Conservation (phyloP, 2,329 filamentous ascomycete genomes). For the Sclerotiophoma versabilis region DNA sequence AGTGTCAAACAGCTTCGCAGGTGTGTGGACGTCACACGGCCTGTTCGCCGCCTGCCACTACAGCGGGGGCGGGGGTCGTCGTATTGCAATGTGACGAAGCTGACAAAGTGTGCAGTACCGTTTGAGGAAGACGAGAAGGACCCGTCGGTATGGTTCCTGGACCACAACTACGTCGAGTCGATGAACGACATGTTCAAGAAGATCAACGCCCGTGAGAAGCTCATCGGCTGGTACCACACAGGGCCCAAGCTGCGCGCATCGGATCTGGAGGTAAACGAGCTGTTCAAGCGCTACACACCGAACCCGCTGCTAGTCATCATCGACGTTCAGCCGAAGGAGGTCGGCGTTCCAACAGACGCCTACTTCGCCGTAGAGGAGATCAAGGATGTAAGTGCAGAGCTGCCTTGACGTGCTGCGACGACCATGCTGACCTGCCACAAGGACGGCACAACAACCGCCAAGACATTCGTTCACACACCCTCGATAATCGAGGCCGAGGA, state of each 20-base stretch:
- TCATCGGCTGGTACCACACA: slow-evolving; percentile 99
- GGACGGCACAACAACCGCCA: slow-evolving; percentile 96
- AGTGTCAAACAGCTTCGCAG: slow-evolving; percentile 98
- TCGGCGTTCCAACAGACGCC: slow-evolving; percentile 95
- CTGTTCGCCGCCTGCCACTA: slow-evolving; percentile 24
- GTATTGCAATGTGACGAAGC: slow-evolving; percentile 17
- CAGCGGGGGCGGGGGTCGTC: slow-evolving; percentile 6
- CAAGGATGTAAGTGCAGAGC: slow-evolving; percentile 78
- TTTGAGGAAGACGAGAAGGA: slow-evolving; percentile 99
- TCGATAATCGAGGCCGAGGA: slow-evolving; percentile 99
- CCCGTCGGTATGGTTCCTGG: slow-evolving; percentile 97
- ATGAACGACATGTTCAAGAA: slow-evolving; percentile 99
- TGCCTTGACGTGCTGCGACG: background rate
- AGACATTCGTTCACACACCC: slow-evolving; percentile 97
- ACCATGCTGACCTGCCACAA: slow-evolving; percentile 47
- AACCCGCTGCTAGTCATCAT: slow-evolving; percentile 97
- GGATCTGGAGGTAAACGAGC: slow-evolving; percentile 98
- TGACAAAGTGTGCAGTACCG: slow-evolving; percentile 68
- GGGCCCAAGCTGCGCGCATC: slow-evolving; percentile 96
- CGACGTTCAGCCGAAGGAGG: slow-evolving; percentile 97
- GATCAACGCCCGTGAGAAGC: slow-evolving; percentile 97
- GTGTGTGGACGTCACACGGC: slow-evolving; percentile 58
- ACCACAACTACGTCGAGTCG: slow-evolving; percentile 98
- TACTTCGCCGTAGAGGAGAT: slow-evolving; percentile 99
- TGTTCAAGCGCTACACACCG: slow-evolving; percentile 98